phyloP scores from a whole-genome alignment of 257 asterid genomes.

The Coffea canephora region DNA sequence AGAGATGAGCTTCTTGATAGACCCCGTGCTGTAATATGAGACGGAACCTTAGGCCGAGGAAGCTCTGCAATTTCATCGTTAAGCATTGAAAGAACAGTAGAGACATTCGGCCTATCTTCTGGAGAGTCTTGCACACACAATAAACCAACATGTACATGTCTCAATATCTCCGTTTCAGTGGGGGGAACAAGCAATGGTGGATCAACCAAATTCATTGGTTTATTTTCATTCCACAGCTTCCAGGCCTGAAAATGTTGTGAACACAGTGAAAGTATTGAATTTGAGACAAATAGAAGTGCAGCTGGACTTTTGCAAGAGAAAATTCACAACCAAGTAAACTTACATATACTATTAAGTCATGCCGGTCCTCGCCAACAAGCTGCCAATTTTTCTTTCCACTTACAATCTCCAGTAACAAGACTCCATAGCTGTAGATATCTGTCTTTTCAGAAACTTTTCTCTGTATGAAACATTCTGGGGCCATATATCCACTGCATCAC shows the following conservation, averaged over 20 bases:
- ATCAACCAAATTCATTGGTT: conserved; percentile 7
- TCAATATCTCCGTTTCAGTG: background rate
- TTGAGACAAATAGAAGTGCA: no score
- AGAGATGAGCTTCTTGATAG: background rate
- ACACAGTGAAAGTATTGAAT: background rate
- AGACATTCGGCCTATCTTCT: conserved; percentile 4
- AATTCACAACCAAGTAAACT: no score
- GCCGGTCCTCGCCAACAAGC: no score
- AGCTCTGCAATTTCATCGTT: background rate
- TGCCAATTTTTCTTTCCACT: no score
- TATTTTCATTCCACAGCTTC: conserved; percentile 17
- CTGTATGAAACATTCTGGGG: no score
- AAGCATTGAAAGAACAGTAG: conserved; percentile 17
- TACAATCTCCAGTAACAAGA: no score
- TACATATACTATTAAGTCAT: no score
- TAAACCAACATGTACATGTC: conserved; percentile 5
- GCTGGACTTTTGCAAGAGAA: no score
- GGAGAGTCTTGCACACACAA: conserved; percentile 7
- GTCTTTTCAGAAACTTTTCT: no score
- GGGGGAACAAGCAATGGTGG: background rate
- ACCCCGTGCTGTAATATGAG: background rate
- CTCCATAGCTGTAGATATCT: no score
- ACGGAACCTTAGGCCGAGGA: background rate
- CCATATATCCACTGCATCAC: no score
- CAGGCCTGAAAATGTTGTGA: conserved; percentile 9